phyloP scores from a whole-genome alignment of 2,329 filamentous ascomycete genomes.

The Epichloe uncinata region DNA sequence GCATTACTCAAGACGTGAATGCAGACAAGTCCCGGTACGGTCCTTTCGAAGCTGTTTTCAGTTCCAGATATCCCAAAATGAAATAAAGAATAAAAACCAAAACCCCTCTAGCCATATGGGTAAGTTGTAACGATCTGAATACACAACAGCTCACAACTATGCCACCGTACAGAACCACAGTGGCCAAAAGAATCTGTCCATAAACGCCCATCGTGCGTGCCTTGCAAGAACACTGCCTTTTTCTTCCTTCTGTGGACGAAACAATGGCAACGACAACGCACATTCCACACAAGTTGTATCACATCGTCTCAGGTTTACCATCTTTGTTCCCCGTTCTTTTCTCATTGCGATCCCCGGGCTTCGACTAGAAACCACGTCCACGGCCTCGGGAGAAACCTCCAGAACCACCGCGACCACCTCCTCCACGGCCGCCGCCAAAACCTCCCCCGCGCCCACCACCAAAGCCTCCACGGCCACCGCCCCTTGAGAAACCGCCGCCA shows the following conservation, averaged over 20 bases:
- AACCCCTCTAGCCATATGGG: constrained; percentile 1
- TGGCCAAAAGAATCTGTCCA: constrained; percentile 4
- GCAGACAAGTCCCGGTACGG: no score
- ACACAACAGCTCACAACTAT: constrained; percentile 1
- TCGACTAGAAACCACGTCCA: constrained; percentile 19
- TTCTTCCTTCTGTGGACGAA: background rate
- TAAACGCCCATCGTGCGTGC: constrained; percentile 6
- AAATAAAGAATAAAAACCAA: background rate
- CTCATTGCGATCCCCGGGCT: constrained; percentile 12
- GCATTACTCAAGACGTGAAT: no score
- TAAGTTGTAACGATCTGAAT: background rate
- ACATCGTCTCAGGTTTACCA: background rate
- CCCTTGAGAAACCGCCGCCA: constrained; percentile 20
- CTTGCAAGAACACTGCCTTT: background rate
- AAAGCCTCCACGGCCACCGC: constrained; percentile 19
- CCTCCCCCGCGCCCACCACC: constrained; percentile 8
- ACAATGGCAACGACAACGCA: background rate
- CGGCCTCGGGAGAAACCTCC: constrained; percentile 30
- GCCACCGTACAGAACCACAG: constrained; percentile 1
- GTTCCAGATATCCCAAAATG: constrained; percentile 4
- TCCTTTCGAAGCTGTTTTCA: background rate
- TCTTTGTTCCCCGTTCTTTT: background rate
- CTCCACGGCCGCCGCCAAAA: constrained; percentile 11
- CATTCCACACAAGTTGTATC: background rate
- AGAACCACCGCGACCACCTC: constrained; percentile 10